phyloP scores from a whole-genome alignment of 371 early-diverging fungal species.

The Entomophthora muscae region DNA sequence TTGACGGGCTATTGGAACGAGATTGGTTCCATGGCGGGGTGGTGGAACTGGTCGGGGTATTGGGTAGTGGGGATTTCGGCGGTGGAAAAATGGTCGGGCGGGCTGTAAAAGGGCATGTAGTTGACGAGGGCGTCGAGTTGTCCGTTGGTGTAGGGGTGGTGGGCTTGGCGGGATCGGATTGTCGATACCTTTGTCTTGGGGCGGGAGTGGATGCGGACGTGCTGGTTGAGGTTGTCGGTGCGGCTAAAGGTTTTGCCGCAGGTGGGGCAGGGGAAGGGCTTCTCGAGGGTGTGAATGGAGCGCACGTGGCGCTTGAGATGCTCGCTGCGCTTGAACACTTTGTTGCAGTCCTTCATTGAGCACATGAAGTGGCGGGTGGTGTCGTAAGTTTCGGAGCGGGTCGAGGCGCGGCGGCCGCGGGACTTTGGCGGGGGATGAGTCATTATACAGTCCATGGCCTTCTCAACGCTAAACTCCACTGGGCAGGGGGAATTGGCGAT shows the following conservation, averaged over 20 bases:
- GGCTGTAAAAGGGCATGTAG: background rate
- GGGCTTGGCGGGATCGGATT: background rate
- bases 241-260: constrained; percentile 10
- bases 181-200: background rate
- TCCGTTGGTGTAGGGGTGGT: background rate
- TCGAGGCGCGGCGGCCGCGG: background rate
- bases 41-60: too few relatives aligned
- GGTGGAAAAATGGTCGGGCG: too few relatives aligned
- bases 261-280: constrained; percentile 11
- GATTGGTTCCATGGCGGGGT: too few relatives aligned
- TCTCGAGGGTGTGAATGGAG: constrained; percentile 10
- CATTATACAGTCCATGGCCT: background rate
- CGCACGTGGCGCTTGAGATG: constrained; percentile 12
- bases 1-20: too few relatives aligned
- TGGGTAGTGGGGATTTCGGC: too few relatives aligned
- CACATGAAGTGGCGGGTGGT: background rate
- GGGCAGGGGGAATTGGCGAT: background rate
- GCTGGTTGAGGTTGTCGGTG: constrained; percentile 10
- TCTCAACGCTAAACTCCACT: background rate
- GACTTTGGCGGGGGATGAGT: background rate
- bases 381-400: background rate
- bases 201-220: background rate
- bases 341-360: background rate
- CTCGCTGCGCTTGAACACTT: constrained; percentile 10
- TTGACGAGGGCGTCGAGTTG: background rate